A percentile compares a stretch with the other conserved stretches of the same genome.
These are phyloP conservation scores for Elaeis guineensis DNA, from an alignment of 176 grass and related monocot species.

Conservation along the genomic window DNA sequence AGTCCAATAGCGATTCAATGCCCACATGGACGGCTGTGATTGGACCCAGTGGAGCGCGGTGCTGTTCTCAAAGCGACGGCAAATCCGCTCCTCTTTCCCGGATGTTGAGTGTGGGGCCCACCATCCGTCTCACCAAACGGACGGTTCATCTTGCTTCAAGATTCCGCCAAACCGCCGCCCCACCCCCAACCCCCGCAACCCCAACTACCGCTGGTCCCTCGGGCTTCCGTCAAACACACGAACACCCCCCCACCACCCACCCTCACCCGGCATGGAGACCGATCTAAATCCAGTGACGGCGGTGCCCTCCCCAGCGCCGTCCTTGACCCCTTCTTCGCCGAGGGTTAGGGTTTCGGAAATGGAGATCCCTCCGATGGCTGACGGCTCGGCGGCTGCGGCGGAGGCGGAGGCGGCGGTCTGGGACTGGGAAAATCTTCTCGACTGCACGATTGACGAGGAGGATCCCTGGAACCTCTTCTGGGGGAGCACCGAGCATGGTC, in stretches of 20 bases:
- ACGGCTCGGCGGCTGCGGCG: neutral
- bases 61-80: no score
- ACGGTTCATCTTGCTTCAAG: conserved; percentile 23
- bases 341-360: neutral
- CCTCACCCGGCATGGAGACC: no score
- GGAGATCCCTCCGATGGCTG: conserved; percentile 31
- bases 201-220: neutral
- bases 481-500: neutral
- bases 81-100: no score
- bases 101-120: no score
- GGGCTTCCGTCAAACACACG: no score
- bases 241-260: no score
- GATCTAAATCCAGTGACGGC: conserved; percentile 10
- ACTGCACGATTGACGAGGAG: conserved; percentile 37
- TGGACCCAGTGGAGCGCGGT: no score
- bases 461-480: conserved; percentile 53
- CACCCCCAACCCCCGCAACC: neutral
- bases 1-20: no score
- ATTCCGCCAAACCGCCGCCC: neutral
- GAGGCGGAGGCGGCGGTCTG: conserved; percentile 20
- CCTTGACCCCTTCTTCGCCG: neutral
- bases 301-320: neutral
- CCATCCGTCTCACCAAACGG: neutral
- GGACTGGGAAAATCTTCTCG: conserved; percentile 81
- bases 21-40: no score